Percentiles rank a stretch among this genome's conserved stretches.
Conservation (phyloP, 2,329 filamentous ascomycete genomes). For the Waltergamsia citrina region DNA sequence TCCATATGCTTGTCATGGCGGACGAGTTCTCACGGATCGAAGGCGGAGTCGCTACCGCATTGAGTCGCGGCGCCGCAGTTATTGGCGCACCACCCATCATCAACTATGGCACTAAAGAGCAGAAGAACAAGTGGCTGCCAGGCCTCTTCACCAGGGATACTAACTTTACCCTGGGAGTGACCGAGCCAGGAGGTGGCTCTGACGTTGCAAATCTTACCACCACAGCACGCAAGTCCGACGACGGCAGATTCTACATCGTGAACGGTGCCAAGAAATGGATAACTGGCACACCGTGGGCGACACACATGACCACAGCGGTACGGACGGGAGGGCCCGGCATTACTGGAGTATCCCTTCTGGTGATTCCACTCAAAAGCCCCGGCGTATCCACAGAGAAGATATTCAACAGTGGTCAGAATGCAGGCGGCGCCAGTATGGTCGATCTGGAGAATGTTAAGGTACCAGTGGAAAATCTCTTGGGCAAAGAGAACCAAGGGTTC, state of each 20-base stretch:
- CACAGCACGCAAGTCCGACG: conserved; percentile 35
- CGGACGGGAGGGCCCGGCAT: conserved; percentile 45
- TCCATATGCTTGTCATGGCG: conserved; percentile 43
- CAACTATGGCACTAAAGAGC: conserved; percentile 49
- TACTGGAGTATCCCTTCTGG: conserved; percentile 44
- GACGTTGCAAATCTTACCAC: conserved; percentile 57
- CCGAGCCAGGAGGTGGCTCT: conserved; percentile 10
- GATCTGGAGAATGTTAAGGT: conserved; percentile 46
- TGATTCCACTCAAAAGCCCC: conserved; percentile 39
- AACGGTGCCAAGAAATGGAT: conserved; percentile 64
- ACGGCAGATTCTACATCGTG: conserved; percentile 47
- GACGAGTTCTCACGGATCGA: conserved; percentile 46
- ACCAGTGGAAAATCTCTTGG: conserved; percentile 41
- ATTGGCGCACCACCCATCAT: conserved; percentile 58
- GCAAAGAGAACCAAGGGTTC: conserved; percentile 45
- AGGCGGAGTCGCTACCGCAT: conserved; percentile 43
- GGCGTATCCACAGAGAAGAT: conserved; percentile 45
- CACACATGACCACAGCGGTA: conserved; percentile 53
- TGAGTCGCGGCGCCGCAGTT: conserved; percentile 48
- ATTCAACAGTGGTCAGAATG: conserved; percentile 57
- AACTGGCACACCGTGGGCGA: conserved; percentile 50
- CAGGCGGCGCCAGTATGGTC: conserved; percentile 49
- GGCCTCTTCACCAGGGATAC: conserved; percentile 6
- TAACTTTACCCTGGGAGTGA: conserved; percentile 10
- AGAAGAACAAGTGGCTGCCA: conserved; percentile 22